Evolutionary conservation across 331 rosid genomes (phyloP).

Genomic region (Acacia concinna): DNA sequence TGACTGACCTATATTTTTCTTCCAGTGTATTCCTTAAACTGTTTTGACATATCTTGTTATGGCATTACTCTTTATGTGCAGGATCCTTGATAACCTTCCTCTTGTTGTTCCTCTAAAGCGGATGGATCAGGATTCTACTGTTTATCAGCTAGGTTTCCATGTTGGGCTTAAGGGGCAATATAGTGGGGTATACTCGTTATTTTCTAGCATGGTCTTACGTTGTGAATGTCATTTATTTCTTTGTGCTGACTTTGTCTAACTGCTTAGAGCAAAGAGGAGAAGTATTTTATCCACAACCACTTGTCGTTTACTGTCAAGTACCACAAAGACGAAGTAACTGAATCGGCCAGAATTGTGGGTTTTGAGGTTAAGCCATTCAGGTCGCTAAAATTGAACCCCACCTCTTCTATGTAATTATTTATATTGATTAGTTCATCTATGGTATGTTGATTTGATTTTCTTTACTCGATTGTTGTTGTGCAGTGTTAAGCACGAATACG

Average conservation of each 20-base stretch:
- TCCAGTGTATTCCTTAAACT: background rate
- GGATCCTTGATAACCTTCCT: conserved; percentile 98
- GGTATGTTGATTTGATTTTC: conserved; percentile 24
- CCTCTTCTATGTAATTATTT: conserved; percentile 9
- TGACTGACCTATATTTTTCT: background rate
- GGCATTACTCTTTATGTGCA: conserved; percentile 31
- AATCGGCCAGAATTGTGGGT: conserved; percentile 92
- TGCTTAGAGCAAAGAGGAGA: conserved; percentile 85
- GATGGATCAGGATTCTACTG: conserved; percentile 63
- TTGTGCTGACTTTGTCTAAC: conserved; percentile 39
- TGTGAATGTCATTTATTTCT: conserved; percentile 22
- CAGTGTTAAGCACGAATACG: conserved; percentile 89
- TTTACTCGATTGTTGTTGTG: conserved; percentile 28
- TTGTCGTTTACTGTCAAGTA: conserved; percentile 83
- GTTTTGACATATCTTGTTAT: conserved; percentile 20
- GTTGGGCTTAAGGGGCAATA: conserved; percentile 90
- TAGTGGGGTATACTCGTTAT: conserved; percentile 62
- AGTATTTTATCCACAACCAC: conserved; percentile 80
- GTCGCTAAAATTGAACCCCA: conserved; percentile 42
- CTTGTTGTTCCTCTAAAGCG: conserved; percentile 80
- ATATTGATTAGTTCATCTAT: background rate
- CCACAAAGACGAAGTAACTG: conserved; percentile 75
- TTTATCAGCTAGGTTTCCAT: conserved; percentile 84
- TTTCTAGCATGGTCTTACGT: conserved; percentile 23
- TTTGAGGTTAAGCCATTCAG: conserved; percentile 94